Base-by-base conservation (phyloP, 139 green algal species). In the Gonium pectorale region DNA sequence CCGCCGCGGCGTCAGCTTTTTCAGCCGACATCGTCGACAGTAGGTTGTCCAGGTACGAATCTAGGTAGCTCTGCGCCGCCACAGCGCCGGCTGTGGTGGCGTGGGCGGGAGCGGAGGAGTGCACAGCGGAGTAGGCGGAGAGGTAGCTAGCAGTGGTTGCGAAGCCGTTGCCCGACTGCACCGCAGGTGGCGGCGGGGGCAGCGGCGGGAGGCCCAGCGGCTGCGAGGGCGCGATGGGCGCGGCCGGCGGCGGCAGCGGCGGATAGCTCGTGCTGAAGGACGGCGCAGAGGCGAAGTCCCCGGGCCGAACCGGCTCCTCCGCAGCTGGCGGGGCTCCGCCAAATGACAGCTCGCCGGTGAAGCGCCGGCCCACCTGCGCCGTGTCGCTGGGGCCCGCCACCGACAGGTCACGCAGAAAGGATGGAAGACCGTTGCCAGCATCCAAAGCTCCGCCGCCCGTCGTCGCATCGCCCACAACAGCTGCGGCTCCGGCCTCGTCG, bases 31-130 rank as follows among this genome's bases (percentile, higher is more conserved):
- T 84, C 44, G 24, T 51, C 21, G 56, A 60, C 29, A 90, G 68
- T 11, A 90, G 81, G 73, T 90, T 90, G 81, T 87, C 81, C 27
- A 90, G 74, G 86, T 90, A 90, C 11, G 86, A 88, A 31, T 90
- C 86, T 11, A 90, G 75, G 67, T 80, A 90, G 41, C 71, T 86
- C 33, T 79, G 27, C 31, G 75, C 43, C n/a, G n/a, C n/a, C n/a
- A n/a, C 44, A 27, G 44, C 15, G 40, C 22, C 11, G 54, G 41
- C 0, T 15, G 54, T 27, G 29, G 51, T 37, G 49, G 35, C 73
- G 74, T 27, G 1, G 19, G 49, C 40, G 29, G 35, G 21, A 22
- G 17, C 59, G 54, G 24, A 19, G 56, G 64, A 66, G 52, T 44
- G 33, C 41, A 63, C 40, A 21, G 51, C 66, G 67, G 79, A 83